phyloP scores from a whole-genome alignment of 768 basidiomycete species.

The Lanmaoa pseudosensibilis region DNA sequence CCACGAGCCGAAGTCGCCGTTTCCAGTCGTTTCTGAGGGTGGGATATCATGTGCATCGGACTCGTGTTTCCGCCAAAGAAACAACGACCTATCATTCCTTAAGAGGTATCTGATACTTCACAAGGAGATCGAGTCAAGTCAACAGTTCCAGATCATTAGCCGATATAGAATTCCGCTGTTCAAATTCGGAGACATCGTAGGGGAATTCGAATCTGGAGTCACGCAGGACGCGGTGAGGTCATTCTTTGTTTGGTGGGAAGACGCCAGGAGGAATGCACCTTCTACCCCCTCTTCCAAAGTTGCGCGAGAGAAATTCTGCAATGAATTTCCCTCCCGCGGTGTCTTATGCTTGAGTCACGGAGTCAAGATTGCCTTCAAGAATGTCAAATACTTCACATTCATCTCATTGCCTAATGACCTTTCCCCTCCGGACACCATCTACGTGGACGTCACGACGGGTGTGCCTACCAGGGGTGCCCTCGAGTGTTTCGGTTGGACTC shows the following conservation, averaged over 20 bases:
- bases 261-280: background rate
- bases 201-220: slow-evolving; percentile 12
- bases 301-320: slow-evolving; percentile 7
- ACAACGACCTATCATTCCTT: slow-evolving; percentile 7
- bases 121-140: background rate
- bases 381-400: slow-evolving; percentile 52
- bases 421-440: slow-evolving; percentile 71
- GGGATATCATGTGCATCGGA: slow-evolving; percentile 5
- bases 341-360: background rate
- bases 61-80: slow-evolving; percentile 4
- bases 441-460: slow-evolving; percentile 57
- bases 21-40: slow-evolving; percentile 14
- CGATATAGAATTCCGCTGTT: slow-evolving; percentile 8
- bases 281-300: background rate
- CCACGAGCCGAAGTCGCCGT: background rate
- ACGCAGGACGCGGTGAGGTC: slow-evolving; percentile 3
- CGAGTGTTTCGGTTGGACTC: slow-evolving; percentile 71
- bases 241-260: slow-evolving; percentile 16
- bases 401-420: slow-evolving; percentile 73
- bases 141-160: slow-evolving; percentile 4
- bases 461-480: slow-evolving; percentile 41
- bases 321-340: slow-evolving; percentile 49
- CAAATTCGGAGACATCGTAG: slow-evolving; percentile 6
- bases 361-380: slow-evolving; percentile 44
- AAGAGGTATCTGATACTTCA: slow-evolving; percentile 6